phyloP scores from a whole-genome alignment of 371 early-diverging fungal species.

The Lichtheimia hyalospora region DNA sequence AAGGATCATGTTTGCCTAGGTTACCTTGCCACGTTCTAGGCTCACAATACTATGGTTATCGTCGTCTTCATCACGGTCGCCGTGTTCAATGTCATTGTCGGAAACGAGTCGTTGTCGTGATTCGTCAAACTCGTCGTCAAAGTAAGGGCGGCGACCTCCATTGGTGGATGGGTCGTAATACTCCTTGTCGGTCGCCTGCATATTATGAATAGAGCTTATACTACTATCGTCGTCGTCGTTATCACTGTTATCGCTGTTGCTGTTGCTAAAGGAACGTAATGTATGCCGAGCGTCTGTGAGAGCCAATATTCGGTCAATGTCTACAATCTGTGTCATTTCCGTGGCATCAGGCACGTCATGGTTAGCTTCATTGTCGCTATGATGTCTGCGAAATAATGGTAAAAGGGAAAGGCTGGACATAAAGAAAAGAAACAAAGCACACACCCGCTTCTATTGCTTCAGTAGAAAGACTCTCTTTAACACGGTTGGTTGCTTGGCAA shows the following conservation, averaged over 20 bases:
- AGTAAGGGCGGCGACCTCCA: slow-evolving; percentile 1
- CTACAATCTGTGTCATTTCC: slow-evolving; percentile 37
- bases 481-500: too few relatives aligned
- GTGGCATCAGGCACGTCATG: slow-evolving; percentile 19
- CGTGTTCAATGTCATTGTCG: slow-evolving; percentile 14
- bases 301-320: slow-evolving; percentile 28
- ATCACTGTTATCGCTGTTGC: slow-evolving; percentile 20
- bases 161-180: slow-evolving; percentile 11
- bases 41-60: slow-evolving; percentile 1
- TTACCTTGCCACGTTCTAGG: slow-evolving; percentile 10
- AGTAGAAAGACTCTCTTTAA: too few relatives aligned
- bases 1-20: not conserved
- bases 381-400: not conserved
- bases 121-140: slow-evolving; percentile 14
- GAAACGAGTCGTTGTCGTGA: slow-evolving; percentile 15
- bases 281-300: slow-evolving; percentile 31
- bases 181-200: slow-evolving; percentile 4
- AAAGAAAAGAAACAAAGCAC: slow-evolving; percentile 6
- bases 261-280: slow-evolving; percentile 15
- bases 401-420: not conserved
- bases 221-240: slow-evolving; percentile 17
- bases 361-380: not conserved
- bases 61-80: not conserved
- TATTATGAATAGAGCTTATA: slow-evolving; percentile 12
- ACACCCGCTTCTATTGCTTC: too few relatives aligned